Percentiles rank a stretch among this genome's conserved stretches.
Conservation (phyloP, 306 rosid species). For the Albizia julibrissin region DNA sequence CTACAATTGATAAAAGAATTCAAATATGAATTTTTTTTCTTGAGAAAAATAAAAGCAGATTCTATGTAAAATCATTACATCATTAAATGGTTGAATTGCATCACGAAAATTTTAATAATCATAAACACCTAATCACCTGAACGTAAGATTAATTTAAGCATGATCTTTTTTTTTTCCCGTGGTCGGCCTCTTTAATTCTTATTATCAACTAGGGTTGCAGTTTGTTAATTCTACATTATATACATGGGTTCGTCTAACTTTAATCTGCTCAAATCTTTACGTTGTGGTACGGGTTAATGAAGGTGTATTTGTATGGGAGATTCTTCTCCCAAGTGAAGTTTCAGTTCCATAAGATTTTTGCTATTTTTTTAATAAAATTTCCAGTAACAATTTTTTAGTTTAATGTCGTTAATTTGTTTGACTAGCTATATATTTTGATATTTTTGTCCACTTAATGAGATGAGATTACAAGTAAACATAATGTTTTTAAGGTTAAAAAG, state of each 20-base stretch:
- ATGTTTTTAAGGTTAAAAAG: no score
- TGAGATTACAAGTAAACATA: background rate
- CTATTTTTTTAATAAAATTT: background rate
- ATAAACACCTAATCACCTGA: no score
- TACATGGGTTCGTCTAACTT: background rate
- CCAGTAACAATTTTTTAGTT: background rate
- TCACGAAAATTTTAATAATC: no score
- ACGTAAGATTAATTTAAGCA: no score
- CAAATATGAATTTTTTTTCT: no score
- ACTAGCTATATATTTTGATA: background rate
- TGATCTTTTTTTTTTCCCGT: no score
- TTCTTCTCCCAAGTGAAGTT: background rate
- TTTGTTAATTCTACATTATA: background rate
- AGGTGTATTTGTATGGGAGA: background rate
- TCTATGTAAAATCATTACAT: no score
- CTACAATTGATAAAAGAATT: no score
- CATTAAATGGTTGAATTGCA: no score
- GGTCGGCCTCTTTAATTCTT: background rate
- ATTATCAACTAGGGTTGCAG: background rate
- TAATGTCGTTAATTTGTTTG: background rate
- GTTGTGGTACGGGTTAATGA: background rate
- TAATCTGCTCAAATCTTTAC: background rate
- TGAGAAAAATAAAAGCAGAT: no score
- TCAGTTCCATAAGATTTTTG: background rate
- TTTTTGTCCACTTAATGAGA: background rate